Base-by-base conservation (phyloP, 345 rosid genomes). In the Salix brachista region DNA sequence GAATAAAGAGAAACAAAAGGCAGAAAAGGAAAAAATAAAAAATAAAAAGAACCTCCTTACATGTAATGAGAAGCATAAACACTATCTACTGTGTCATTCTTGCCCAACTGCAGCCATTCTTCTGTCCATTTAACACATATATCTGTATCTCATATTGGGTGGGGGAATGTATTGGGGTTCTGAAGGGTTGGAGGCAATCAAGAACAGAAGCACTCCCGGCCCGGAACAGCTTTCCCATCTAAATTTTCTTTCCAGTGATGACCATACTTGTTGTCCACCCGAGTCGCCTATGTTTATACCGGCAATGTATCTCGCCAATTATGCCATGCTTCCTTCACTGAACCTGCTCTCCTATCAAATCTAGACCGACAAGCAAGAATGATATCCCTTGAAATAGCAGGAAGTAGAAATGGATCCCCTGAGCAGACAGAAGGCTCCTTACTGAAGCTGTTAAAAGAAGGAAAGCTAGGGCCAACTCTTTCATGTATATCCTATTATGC, bases 361-460 rank as follows among this genome's bases (percentile, higher is more conserved):
- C 97, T 73, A 95, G 87, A 77, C 99, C 99, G 46, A 93, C 99
- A 52, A 95, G 87, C 75, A 95, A 85, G 90, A 95, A 95, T 2
- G 99, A 90, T 78, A 95, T 76, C 34, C 99, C 99, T 81, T 95
- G 99, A 85, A 95, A 95, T 79, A 95, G 86, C 84, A 95, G 89
- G 90, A 95, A 95, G 87, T 95, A 95, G 86, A 95, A 93, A 85
- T 95, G 99, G 83, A 95, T 87, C 52, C 99, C 99, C 83, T 95
- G 99, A 7, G 99, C 99, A 0, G 99, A 91, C 61, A 95, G 78
- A 6, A 95, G 90, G 69, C 99, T 93, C 82, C 97, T 83, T 21
- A 97, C 92, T 11, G 99, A 81, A 32, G 99, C 99, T 1, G 94
- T 91, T 26, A 93, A 77, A 18, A 95, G 90, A 64, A 95, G 94